Evolutionary conservation across 768 basidiomycete genomes (phyloP), one percentile per base, ranked within the genome.

Genomic region (Tricholoma sp.): DNA sequence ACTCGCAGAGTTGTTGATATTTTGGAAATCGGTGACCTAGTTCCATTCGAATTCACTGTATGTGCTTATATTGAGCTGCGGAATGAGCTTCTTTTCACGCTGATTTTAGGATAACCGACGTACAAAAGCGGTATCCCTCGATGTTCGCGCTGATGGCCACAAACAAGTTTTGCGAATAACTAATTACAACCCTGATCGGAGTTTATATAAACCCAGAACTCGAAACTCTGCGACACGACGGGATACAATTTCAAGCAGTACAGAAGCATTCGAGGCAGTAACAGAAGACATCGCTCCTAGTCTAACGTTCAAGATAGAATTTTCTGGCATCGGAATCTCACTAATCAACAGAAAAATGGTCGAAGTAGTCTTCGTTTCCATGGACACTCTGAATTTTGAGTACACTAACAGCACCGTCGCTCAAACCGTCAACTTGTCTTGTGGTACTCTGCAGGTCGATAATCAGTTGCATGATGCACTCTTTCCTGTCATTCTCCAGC

Each of bases 401-500:
- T 98, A 95, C 70, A 82, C 79, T 41, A 82, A 89, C 64, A 95
- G 87, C 65, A 73, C 81, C 0, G 78, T 87, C 36, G 87, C 91
- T 5, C 92, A 95, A 64, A 82, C 90, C 1, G 76, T 94, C 53
- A 91, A 83, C 49, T 37, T 98, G 34, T 83, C 88, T 7, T 89
- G 88, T 65, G 91, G 89, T n/a, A 86, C 80, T 63, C 78, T 99
- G 10, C 95, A 98, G 68, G 81, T 98, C 57, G 97, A 99, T 73
- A 99, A 98, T 66, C 97, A 99, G 67, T 81, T 99, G 11, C 96
- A 98, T 57, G 97, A 98, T 56, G 95, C 94, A 15, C 67, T 95
- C 11, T 99, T 87, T 75, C 94, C 97, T 2, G 94, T 98, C 54
- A 85, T 98, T 54, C 76, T 98, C 44, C 96, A 98, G 66, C 96